These are phyloP conservation scores for Dryas alaskensis DNA, from an alignment of 306 rosid species.

Conservation along the genomic window DNA sequence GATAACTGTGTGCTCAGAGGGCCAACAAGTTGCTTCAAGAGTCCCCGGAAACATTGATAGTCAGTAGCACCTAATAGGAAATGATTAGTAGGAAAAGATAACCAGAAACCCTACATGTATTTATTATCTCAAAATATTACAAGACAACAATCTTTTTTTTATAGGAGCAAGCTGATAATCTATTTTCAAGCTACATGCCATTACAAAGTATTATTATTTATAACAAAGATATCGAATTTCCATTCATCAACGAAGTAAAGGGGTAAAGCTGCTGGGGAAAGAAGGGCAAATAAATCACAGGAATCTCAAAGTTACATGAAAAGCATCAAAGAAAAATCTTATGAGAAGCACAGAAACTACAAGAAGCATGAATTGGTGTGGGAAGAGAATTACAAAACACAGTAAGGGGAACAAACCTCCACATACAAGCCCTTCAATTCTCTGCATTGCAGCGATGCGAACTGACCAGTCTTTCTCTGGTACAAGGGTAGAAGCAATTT, in stretches of 20 bases:
- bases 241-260: background rate
- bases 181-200: slow-evolving; percentile 1
- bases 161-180: background rate
- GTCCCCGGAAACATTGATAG: slow-evolving; percentile 79
- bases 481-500: slow-evolving; percentile 83
- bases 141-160: too few species aligned
- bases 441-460: slow-evolving; percentile 93
- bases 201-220: background rate
- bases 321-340: background rate
- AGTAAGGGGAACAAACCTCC: slow-evolving; percentile 67
- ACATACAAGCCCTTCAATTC: slow-evolving; percentile 84
- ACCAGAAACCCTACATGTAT: background rate
- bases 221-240: background rate
- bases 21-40: slow-evolving; percentile 89
- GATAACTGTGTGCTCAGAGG: slow-evolving; percentile 87
- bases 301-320: background rate
- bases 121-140: background rate
- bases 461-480: slow-evolving; percentile 99
- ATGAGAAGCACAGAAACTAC: slow-evolving; percentile 2
- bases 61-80: slow-evolving; percentile 78
- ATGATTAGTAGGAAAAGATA: slow-evolving; percentile 17
- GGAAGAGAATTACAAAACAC: background rate
- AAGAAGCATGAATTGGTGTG: background rate
- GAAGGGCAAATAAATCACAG: background rate
- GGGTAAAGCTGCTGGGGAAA: background rate